These are phyloP conservation scores for Pichia phayaonensis DNA, from an alignment of 805 yeast species.

Conservation along the genomic window DNA sequence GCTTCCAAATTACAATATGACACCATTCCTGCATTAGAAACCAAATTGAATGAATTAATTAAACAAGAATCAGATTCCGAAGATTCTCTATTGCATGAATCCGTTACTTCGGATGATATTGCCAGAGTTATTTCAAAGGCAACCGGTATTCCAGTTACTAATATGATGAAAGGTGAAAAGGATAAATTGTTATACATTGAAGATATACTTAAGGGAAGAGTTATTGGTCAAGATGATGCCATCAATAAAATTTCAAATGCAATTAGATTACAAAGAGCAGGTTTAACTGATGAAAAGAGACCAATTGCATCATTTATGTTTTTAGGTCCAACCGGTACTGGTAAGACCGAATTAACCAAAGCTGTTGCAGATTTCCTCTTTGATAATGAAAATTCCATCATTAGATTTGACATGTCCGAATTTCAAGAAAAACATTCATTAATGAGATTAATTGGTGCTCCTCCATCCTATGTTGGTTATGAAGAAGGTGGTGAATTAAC, in stretches of 20 bases:
- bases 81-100: slow-evolving; percentile 61
- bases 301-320: slow-evolving; percentile 97
- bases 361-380: slow-evolving; percentile 87
- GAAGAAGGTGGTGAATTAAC: slow-evolving; percentile 96
- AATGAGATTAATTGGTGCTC: slow-evolving; percentile 90
- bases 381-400: slow-evolving; percentile 78
- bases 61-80: slow-evolving; percentile 22
- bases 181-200: slow-evolving; percentile 89
- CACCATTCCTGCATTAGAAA: slow-evolving; percentile 73
- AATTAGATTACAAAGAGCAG: slow-evolving; percentile 93
- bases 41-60: slow-evolving; percentile 43
- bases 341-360: slow-evolving; percentile 93
- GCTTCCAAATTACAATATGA: slow-evolving; percentile 90
- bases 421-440: slow-evolving; percentile 93
- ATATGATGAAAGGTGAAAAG: slow-evolving; percentile 88
- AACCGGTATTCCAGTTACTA: slow-evolving; percentile 93
- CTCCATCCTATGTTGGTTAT: slow-evolving; percentile 96
- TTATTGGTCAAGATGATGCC: slow-evolving; percentile 95
- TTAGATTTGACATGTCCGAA: slow-evolving; percentile 96
- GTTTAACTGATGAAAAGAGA: slow-evolving; percentile 85
- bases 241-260: slow-evolving; percentile 86
- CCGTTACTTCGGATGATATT: slow-evolving; percentile 91
- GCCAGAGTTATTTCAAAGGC: slow-evolving; percentile 86
- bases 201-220: slow-evolving; percentile 61
- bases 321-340: slow-evolving; percentile 98